Percentiles rank a stretch among this genome's conserved stretches.
phyloP scores from a whole-genome alignment of 495 filamentous ascomycete genomes.

The Alectoria sarmentosa region DNA sequence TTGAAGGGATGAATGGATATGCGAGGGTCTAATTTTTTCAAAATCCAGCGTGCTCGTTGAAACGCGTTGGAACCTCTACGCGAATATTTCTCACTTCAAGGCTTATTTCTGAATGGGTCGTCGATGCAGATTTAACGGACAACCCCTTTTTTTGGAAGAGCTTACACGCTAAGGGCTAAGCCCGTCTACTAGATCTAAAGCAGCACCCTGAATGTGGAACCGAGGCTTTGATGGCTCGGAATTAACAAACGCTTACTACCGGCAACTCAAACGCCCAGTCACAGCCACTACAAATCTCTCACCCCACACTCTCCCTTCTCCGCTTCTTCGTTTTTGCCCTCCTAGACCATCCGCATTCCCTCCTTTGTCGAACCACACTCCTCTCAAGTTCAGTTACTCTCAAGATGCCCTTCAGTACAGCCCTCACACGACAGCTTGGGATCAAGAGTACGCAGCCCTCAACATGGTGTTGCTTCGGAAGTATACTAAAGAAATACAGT shows the following conservation, averaged over 20 bases:
- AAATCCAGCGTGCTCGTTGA: too few relatives aligned
- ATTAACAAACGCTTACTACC: too few relatives aligned
- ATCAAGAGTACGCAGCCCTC: constrained; percentile 63
- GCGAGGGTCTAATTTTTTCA: too few relatives aligned
- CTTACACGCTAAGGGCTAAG: background rate
- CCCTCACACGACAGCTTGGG: constrained; percentile 79
- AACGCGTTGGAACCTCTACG: too few relatives aligned
- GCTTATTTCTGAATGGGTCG: too few relatives aligned
- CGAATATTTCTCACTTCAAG: too few relatives aligned
- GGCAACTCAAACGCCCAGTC: background rate
- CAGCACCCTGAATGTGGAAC: background rate
- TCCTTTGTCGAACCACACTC: background rate
- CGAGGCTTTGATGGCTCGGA: too few relatives aligned
- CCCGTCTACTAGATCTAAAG: background rate
- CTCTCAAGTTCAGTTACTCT: background rate
- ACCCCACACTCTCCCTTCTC: background rate
- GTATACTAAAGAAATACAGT: constrained; percentile 46
- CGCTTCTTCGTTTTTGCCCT: background rate
- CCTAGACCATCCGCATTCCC: background rate
- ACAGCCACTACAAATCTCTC: background rate
- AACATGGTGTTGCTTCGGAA: background rate
- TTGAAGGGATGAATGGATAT: too few relatives aligned
- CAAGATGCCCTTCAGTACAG: constrained; percentile 51
- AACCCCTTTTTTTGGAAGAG: too few relatives aligned
- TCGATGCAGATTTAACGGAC: too few relatives aligned